phyloP scores from a whole-genome alignment of 495 filamentous ascomycete species.

The Talaromyces nanjingensis region DNA sequence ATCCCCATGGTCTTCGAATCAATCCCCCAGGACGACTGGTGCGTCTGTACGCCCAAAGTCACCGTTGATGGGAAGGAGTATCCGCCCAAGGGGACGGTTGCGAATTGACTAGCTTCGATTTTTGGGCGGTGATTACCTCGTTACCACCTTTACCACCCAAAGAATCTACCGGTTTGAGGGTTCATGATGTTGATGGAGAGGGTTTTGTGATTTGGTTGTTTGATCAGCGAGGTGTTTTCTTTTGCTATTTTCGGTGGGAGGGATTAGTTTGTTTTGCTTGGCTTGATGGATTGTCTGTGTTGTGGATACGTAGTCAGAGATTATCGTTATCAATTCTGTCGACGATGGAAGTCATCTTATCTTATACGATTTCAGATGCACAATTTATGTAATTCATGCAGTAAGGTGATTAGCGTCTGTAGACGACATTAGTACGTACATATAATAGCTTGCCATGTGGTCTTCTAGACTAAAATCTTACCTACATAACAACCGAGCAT shows the following conservation, averaged over 20 bases:
- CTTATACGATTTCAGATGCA: too few relatives aligned
- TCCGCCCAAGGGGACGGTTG: slow-evolving; percentile 52
- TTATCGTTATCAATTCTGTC: not conserved
- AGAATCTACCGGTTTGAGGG: not conserved
- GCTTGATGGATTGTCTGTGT: not conserved
- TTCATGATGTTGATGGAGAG: not conserved
- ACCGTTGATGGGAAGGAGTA: slow-evolving; percentile 54
- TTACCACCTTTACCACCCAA: not conserved
- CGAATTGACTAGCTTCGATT: slow-evolving; percentile 14
- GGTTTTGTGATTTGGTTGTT: not conserved
- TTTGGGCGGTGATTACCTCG: not conserved
- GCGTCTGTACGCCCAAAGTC: slow-evolving; percentile 55
- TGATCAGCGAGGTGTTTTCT: not conserved
- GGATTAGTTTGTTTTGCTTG: not conserved
- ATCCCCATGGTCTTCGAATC: slow-evolving; percentile 59
- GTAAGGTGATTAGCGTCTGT: not conserved
- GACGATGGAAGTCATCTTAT: too few relatives aligned
- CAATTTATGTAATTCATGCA: not conserved
- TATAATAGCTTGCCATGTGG: not conserved
- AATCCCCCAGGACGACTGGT: slow-evolving; percentile 53
- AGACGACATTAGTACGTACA: not conserved
- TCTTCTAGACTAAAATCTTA: not conserved
- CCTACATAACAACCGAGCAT: not conserved
- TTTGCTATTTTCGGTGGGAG: not conserved
- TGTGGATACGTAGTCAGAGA: not conserved